Percentiles rank a stretch among this genome's conserved stretches.
Evolutionary conservation across 768 basidiomycete genomes (phyloP).

Genomic region (Leccinum longicurvipes): DNA sequence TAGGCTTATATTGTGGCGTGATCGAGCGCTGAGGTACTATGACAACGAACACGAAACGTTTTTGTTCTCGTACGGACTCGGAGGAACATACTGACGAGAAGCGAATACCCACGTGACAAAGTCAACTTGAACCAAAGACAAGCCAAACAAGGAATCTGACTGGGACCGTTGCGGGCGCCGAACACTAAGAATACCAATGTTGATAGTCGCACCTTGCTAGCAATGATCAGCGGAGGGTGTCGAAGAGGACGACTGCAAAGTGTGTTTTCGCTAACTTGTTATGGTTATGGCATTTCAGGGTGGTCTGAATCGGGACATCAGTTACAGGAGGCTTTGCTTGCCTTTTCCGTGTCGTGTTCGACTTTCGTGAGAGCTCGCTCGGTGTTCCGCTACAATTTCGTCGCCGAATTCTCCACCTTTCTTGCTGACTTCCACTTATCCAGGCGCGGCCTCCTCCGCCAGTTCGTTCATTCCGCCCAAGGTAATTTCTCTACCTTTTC

Average conservation of each 20-base stretch:
- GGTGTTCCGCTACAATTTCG: neutral
- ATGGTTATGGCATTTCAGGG: conserved; percentile 29
- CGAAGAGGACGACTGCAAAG: neutral
- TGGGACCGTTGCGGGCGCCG: conserved; percentile 11
- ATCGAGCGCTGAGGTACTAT: conserved; percentile 4
- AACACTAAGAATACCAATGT: conserved; percentile 11
- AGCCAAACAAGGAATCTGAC: conserved; percentile 31
- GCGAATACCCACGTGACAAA: conserved; percentile 32
- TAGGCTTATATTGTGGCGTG: neutral
- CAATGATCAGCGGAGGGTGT: conserved; percentile 12
- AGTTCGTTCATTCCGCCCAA: conserved; percentile 55
- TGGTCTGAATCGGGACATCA: conserved; percentile 40
- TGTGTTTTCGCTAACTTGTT: conserved; percentile 23
- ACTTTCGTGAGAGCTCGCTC: conserved; percentile 27
- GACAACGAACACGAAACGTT: conserved; percentile 4
- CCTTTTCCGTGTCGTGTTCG: conserved; percentile 41
- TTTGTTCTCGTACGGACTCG: conserved; percentile 8
- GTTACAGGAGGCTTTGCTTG: conserved; percentile 38
- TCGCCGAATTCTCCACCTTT: neutral
- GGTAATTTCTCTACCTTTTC: conserved; percentile 36
- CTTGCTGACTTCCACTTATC: conserved; percentile 15
- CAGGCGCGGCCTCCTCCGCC: conserved; percentile 74
- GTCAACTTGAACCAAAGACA: conserved; percentile 56
- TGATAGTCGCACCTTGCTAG: neutral
- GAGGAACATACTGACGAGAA: neutral